Base-by-base conservation (phyloP, 148 eudicot species). In the Fallopia convolvulus region DNA sequence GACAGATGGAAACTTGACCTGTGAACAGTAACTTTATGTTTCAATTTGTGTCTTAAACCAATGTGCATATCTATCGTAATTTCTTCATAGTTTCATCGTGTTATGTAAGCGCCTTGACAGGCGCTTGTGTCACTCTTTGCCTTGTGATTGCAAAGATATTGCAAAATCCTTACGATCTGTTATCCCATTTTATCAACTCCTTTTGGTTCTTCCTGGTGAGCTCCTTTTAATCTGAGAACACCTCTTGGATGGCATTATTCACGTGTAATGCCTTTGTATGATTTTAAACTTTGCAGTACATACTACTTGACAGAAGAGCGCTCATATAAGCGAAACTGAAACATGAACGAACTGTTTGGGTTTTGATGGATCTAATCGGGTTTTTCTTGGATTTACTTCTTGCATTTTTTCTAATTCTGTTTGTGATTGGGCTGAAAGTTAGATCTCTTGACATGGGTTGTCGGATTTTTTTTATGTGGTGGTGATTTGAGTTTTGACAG, bases 51-150 rank as follows among this genome's bases (percentile, higher is more conserved):
- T 68, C 44, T 68, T 68, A 41, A 39, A 68, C 72, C 44, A 39
- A 68, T 68, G 72, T 68, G 72, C 72, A 68, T 68, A 68, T 68
- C 21, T 36, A 68, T 30, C 70, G 39, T 61, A 68, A 68, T 68
- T 33, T 18, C 72, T 7, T 36, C 36, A 32, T 68, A 68, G 72
- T n/a, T 68, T 68, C 72, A 13, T 60, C 70, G 30, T 26, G 70
- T 30, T 63, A 63, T 63, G 39, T 11, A 26, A 26, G 68, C 23
- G 12, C 68, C 23, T 61, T 61, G 4, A 26, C 14, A 61, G 36
- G 68, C 36, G 8, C 42, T 14, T 15, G 10, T 15, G 72, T 15
- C 36, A 5, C 44, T 36, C 20, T 2, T 17, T 66, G 42, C 44
- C 39, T 65, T 66, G 72, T 66, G 72, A 36, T 66, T 15, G 72